Percentiles rank a stretch among this genome's conserved stretches.
These are phyloP conservation scores for Hyaloscypha variabilis DNA, from an alignment of 495 filamentous ascomycete genomes.

Conservation along the genomic window DNA sequence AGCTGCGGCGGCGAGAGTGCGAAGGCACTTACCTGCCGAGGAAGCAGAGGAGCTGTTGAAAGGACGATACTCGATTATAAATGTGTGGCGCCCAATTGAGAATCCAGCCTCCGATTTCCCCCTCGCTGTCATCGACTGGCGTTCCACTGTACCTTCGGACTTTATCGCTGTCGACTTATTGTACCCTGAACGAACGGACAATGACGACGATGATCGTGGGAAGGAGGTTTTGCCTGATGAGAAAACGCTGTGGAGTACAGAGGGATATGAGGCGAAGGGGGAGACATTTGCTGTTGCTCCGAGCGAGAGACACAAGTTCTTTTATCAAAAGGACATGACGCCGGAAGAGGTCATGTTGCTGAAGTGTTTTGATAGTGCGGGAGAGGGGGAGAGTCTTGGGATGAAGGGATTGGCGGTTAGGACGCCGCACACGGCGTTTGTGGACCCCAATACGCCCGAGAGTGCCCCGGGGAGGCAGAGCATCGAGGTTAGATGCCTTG, in stretches of 20 bases:
- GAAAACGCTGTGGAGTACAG: constrained; percentile 3
- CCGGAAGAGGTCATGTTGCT: constrained; percentile 17
- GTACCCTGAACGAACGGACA: constrained; percentile 5
- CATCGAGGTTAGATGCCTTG: constrained; percentile 20
- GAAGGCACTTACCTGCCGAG: constrained; percentile 9
- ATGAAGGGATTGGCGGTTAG: constrained; percentile 17
- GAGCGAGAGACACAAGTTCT: constrained; percentile 12
- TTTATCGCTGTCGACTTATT: constrained; percentile 15
- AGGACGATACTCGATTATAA: constrained; percentile 14
- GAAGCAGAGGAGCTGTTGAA: constrained; percentile 17
- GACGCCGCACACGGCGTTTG: constrained; percentile 15
- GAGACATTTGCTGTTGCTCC: constrained; percentile 20
- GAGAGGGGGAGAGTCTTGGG: constrained; percentile 4
- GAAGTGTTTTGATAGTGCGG: constrained; percentile 19
- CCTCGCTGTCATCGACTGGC: constrained; percentile 15
- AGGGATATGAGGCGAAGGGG: constrained; percentile 11
- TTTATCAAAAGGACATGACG: constrained; percentile 18
- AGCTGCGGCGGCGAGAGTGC: constrained; percentile 7
- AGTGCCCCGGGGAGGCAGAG: constrained; percentile 14
- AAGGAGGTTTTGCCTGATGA: constrained; percentile 11
- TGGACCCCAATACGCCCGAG: constrained; percentile 5
- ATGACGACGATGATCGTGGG: constrained; percentile 14
- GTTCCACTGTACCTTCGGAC: background rate
- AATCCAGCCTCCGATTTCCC: constrained; percentile 18
- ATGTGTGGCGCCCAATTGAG: constrained; percentile 18